Conservation (phyloP, 2,329 filamentous ascomycete genomes). For the Claviceps arundinis region DNA sequence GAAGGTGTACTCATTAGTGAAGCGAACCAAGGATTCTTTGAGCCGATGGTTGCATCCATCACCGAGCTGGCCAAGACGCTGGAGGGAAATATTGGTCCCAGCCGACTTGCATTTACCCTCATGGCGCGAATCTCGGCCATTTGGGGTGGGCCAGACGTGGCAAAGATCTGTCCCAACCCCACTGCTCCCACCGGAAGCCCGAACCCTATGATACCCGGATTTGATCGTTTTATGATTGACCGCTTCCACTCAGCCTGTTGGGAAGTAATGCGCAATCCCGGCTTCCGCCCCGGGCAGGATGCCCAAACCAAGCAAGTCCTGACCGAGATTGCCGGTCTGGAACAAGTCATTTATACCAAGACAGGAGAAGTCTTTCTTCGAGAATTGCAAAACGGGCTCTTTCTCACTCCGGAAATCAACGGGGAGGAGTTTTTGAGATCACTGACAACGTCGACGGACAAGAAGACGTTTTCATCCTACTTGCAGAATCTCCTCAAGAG, state of each 20-base stretch:
- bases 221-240: constrained; percentile 80
- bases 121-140: constrained; percentile 70
- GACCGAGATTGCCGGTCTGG: constrained; percentile 72
- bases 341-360: constrained; percentile 84
- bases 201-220: constrained; percentile 60
- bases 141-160: constrained; percentile 79
- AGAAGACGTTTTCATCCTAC: constrained; percentile 51
- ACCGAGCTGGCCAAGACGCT: constrained; percentile 73
- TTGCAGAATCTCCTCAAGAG: constrained; percentile 43
- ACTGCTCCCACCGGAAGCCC: constrained; percentile 36
- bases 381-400: constrained; percentile 49
- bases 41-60: constrained; percentile 73
- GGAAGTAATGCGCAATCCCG: constrained; percentile 67
- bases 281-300: constrained; percentile 67
- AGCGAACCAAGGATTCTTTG: constrained; percentile 81
- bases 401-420: constrained; percentile 51
- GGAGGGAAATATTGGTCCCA: constrained; percentile 46
- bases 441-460: constrained; percentile 45
- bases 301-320: constrained; percentile 82
- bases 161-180: constrained; percentile 40
- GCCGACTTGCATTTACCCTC: constrained; percentile 65
- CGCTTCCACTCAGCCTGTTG: constrained; percentile 83
- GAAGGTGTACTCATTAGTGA: constrained; percentile 80
- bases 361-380: constrained; percentile 70
- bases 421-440: constrained; percentile 45